Evolutionary conservation across 441 rosid species (phyloP).

Genomic region (Biscutella laevigata): DNA sequence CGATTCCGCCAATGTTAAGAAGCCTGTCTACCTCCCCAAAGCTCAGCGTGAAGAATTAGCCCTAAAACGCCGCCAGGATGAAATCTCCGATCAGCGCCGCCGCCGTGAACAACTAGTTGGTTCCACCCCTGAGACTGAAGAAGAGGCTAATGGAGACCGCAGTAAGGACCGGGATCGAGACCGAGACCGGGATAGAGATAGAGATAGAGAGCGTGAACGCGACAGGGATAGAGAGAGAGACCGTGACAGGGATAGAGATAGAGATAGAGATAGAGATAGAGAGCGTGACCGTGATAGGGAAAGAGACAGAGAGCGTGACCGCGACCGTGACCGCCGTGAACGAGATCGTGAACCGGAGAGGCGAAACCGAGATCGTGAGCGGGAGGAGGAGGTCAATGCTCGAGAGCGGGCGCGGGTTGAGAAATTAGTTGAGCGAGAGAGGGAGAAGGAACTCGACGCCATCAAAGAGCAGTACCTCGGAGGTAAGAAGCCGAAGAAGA

Average conservation of each 20-base stretch:
- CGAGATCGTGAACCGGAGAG: slow-evolving; percentile 42
- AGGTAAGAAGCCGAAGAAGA: slow-evolving; percentile 85
- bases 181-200: slow-evolving; percentile 21
- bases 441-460: slow-evolving; percentile 67
- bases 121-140: slow-evolving; percentile 36
- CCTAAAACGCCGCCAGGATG: slow-evolving; percentile 70
- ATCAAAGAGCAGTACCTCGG: slow-evolving; percentile 85
- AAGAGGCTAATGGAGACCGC: slow-evolving; percentile 39
- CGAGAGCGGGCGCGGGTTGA: slow-evolving; percentile 62
- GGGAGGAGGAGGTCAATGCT: slow-evolving; percentile 56
- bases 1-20: slow-evolving; percentile 17
- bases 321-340: slow-evolving; percentile 45
- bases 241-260: not conserved
- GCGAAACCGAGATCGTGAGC: slow-evolving; percentile 46
- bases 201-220: too few relatives aligned
- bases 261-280: slow-evolving; percentile 24
- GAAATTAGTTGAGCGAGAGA: slow-evolving; percentile 64
- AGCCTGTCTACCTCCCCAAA: slow-evolving; percentile 75
- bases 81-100: slow-evolving; percentile 43
- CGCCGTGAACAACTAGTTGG: slow-evolving; percentile 34
- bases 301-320: slow-evolving; percentile 31
- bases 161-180: slow-evolving; percentile 26
- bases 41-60: slow-evolving; percentile 74
- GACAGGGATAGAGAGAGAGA: slow-evolving; percentile 6
- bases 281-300: slow-evolving; percentile 33